These are phyloP conservation scores for Daedalea quercina DNA, from an alignment of 768 basidiomycete species.

Conservation along the genomic window DNA sequence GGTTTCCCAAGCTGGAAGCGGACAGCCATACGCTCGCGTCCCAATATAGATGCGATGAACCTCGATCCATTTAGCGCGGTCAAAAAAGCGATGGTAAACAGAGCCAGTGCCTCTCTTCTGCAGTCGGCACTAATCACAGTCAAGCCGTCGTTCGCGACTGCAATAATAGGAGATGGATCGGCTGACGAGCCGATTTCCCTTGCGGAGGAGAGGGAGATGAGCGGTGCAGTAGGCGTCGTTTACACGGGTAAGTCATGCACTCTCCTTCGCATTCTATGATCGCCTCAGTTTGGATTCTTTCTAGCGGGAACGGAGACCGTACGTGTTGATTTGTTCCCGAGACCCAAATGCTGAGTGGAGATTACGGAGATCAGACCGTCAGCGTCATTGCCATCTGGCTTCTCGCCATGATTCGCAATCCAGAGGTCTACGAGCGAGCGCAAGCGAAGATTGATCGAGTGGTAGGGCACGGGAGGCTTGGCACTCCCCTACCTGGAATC, in stretches of 20 bases:
- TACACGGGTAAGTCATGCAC: too few species aligned
- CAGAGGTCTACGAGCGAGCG: constrained; percentile 31
- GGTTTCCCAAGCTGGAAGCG: constrained; percentile 15
- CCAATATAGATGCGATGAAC: too few species aligned
- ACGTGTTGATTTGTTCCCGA: constrained; percentile 6
- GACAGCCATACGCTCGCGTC: too few species aligned
- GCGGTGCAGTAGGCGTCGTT: too few species aligned
- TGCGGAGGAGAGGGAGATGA: too few species aligned
- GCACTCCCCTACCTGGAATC: constrained; percentile 15
- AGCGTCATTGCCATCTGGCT: constrained; percentile 33
- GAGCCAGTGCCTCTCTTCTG: neutral
- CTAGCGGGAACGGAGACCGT: neutral
- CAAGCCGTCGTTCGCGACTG: neutral
- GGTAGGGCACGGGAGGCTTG: constrained; percentile 27
- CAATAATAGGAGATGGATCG: too few species aligned
- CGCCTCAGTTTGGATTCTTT: too few species aligned
- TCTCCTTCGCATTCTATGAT: too few species aligned
- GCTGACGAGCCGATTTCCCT: too few species aligned
- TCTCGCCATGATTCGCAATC: constrained; percentile 33
- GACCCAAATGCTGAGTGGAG: constrained; percentile 1
- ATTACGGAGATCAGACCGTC: constrained; percentile 27
- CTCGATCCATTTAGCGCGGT: constrained; percentile 10
- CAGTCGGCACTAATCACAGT: neutral
- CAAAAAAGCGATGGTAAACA: constrained; percentile 7
- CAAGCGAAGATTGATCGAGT: constrained; percentile 36